Conservation (phyloP, 2,329 filamentous ascomycete genomes). For the Phialocephala subalpina region DNA sequence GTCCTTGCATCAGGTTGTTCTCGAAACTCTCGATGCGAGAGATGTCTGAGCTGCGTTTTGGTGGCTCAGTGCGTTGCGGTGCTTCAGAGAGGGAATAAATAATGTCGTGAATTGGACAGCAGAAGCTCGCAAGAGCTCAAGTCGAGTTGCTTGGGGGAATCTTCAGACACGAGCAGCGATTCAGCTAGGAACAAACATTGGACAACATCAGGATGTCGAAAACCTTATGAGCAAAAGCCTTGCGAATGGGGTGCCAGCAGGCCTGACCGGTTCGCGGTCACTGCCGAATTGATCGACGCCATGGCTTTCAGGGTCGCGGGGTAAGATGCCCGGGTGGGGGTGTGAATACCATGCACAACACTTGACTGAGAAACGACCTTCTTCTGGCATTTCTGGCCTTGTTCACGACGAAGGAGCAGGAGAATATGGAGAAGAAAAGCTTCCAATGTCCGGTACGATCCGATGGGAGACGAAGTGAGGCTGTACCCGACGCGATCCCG, state of each 20-base stretch:
- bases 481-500: neutral
- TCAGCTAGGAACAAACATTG: neutral
- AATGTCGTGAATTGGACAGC: neutral
- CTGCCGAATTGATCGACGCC: conserved; percentile 3
- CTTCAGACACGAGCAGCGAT: neutral
- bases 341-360: neutral
- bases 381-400: neutral
- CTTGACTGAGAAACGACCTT: neutral
- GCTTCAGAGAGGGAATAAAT: neutral
- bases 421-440: neutral
- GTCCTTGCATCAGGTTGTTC: neutral
- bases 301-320: neutral
- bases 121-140: neutral
- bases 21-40: conserved; percentile 1
- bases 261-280: neutral
- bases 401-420: no score
- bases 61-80: neutral
- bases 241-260: neutral
- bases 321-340: neutral
- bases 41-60: neutral
- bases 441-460: no score
- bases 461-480: no score
- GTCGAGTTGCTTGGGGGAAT: no score
- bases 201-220: neutral
- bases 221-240: neutral